These are phyloP conservation scores for Geotrichum candidum DNA, from an alignment of 1,139 yeast species.

Conservation along the genomic window DNA sequence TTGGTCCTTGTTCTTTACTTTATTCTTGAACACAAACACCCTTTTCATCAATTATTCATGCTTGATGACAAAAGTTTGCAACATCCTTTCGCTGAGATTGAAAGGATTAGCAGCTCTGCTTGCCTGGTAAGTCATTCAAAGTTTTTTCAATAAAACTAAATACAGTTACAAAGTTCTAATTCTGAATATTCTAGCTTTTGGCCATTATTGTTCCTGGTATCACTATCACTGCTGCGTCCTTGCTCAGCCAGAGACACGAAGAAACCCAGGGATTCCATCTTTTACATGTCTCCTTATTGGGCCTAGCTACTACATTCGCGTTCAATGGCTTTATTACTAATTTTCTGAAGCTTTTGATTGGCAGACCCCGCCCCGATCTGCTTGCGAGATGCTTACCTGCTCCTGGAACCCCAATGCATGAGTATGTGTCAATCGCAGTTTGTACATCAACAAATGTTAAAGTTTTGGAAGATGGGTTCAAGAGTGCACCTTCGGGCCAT, in stretches of 20 bases:
- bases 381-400: slow-evolving; percentile 60
- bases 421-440: slow-evolving; percentile 47
- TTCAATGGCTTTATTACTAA: slow-evolving; percentile 47
- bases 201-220: slow-evolving; percentile 32
- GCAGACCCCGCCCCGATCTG: slow-evolving; percentile 79
- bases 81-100: slow-evolving; percentile 49
- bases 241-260: slow-evolving; percentile 19
- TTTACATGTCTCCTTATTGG: slow-evolving; percentile 40
- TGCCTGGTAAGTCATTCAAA: slow-evolving; percentile 18
- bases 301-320: slow-evolving; percentile 40
- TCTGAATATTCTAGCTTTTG: slow-evolving; percentile 18
- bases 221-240: slow-evolving; percentile 29
- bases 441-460: slow-evolving; percentile 41
- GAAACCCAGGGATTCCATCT: slow-evolving; percentile 28
- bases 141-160: not conserved
- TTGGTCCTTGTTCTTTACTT: not conserved
- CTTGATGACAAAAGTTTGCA: slow-evolving; percentile 38
- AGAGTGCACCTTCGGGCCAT: slow-evolving; percentile 81
- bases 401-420: slow-evolving; percentile 34
- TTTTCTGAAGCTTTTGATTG: slow-evolving; percentile 63
- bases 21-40: slow-evolving; percentile 24
- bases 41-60: slow-evolving; percentile 31
- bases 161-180: not conserved
- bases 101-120: slow-evolving; percentile 41
- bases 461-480: slow-evolving; percentile 55